Percentiles rank a stretch among this genome's conserved stretches.
Evolutionary conservation across 2,329 filamentous ascomycete species (phyloP).

Genomic region (Plenodomus biglobosus): DNA sequence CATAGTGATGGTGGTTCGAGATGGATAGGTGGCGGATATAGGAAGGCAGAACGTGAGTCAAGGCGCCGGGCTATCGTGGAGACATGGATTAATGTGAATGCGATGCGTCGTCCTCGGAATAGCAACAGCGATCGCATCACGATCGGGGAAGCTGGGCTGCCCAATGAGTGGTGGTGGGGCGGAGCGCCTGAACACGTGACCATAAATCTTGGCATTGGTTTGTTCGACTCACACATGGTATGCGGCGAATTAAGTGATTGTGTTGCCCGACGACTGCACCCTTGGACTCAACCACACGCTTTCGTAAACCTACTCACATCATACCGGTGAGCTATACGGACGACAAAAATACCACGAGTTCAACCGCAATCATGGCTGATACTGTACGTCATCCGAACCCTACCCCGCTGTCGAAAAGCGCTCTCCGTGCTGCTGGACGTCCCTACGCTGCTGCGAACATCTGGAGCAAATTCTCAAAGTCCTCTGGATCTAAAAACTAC

Average conservation of each 20-base stretch:
- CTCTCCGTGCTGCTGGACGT: background rate
- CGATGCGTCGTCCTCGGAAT: background rate
- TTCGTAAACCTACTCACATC: background rate
- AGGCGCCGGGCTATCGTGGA: constrained; percentile 15
- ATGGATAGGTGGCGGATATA: background rate
- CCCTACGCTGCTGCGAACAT: background rate
- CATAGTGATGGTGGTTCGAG: constrained; percentile 19
- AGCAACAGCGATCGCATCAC: constrained; percentile 15
- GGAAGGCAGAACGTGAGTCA: background rate
- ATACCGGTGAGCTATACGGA: background rate
- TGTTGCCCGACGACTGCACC: background rate
- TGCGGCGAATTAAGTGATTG: constrained; percentile 11
- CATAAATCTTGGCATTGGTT: constrained; percentile 17
- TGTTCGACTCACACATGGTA: constrained; percentile 22
- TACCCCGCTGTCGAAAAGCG: constrained; percentile 26
- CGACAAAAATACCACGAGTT: constrained; percentile 8
- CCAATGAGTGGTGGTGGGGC: constrained; percentile 34
- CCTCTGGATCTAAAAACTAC: too few species aligned
- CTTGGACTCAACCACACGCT: background rate
- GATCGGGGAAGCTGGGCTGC: constrained; percentile 15
- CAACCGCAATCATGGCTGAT: constrained; percentile 57
- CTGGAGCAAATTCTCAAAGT: constrained; percentile 1
- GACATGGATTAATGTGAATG: constrained; percentile 16
- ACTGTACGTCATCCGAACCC: constrained; percentile 39
- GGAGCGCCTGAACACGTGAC: constrained; percentile 21